A percentile compares a stretch with the other conserved stretches of the same genome.
Conservation (phyloP, 768 basidiomycete species). For the Psilocybe cyanescens region DNA sequence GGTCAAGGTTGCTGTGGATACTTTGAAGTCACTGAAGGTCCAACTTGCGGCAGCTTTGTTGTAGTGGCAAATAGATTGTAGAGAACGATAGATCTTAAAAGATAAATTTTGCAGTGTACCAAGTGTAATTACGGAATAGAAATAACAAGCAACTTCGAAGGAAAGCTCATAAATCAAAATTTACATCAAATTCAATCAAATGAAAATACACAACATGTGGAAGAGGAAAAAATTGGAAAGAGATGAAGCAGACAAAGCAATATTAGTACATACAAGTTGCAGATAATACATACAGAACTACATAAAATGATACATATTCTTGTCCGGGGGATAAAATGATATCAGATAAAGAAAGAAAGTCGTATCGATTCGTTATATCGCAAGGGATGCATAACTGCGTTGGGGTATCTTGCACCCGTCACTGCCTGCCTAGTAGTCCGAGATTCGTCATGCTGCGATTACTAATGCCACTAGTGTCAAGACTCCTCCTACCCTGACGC, state of each 20-base stretch:
- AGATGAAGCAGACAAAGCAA: not conserved
- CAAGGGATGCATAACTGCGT: not conserved
- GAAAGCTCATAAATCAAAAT: not conserved
- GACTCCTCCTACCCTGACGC: conserved; percentile 43
- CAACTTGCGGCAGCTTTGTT: conserved; percentile 44
- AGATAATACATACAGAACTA: no score
- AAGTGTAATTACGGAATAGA: not conserved
- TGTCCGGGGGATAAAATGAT: not conserved
- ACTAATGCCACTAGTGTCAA: conserved; percentile 42
- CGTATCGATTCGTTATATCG: not conserved
- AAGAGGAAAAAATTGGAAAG: no score
- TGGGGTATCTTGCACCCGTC: conserved; percentile 3
- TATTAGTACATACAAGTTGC: not conserved
- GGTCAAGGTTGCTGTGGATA: conserved; percentile 61
- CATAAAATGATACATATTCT: no score
- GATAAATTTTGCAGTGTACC: not conserved
- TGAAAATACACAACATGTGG: no score
- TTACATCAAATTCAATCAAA: no score
- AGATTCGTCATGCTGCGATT: conserved; percentile 60
- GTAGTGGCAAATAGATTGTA: not conserved
- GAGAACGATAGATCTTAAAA: not conserved
- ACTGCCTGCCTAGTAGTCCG: conserved; percentile 39
- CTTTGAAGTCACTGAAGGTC: conserved; percentile 67
- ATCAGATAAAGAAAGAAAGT: not conserved
- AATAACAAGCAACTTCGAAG: not conserved